Conservation (phyloP, 371 early-diverging fungal genomes). For the Mortierella sp. region DNA sequence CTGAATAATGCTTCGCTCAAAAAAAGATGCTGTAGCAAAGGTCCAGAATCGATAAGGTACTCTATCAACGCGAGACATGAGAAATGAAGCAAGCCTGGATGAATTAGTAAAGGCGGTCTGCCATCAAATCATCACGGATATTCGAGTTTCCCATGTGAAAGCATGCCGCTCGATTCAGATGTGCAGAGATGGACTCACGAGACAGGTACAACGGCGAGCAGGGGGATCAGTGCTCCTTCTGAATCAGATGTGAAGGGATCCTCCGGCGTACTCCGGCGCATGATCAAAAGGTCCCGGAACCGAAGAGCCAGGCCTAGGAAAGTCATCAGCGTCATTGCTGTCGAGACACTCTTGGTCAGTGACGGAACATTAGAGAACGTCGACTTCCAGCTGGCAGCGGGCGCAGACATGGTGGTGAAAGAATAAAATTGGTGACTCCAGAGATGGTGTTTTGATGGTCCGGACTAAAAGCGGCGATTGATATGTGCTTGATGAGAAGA, state of each 20-base stretch:
- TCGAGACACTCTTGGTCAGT: constrained; percentile 35
- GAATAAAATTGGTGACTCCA: too few relatives aligned
- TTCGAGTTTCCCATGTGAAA: neutral
- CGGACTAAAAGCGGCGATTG: too few relatives aligned
- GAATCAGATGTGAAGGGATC: constrained; percentile 8
- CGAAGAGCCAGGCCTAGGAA: constrained; percentile 23
- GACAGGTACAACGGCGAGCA: constrained; percentile 36
- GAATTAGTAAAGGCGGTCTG: neutral
- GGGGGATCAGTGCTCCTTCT: constrained; percentile 14
- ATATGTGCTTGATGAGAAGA: too few relatives aligned
- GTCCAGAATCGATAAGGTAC: constrained; percentile 48
- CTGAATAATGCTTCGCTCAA: constrained; percentile 33
- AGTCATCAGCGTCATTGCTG: constrained; percentile 41
- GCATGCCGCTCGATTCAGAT: neutral
- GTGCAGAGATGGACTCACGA: constrained; percentile 16
- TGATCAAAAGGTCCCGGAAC: constrained; percentile 31
- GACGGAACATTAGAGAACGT: constrained; percentile 40
- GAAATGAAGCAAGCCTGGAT: neutral
- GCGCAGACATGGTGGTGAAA: constrained; percentile 2
- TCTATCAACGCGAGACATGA: neutral
- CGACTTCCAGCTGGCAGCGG: constrained; percentile 25
- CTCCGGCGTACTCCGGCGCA: neutral
- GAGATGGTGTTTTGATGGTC: too few relatives aligned
- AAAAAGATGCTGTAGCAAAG: constrained; percentile 45
- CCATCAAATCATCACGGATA: neutral